phyloP scores from a whole-genome alignment of 352 stramenopile genomes.

The Pythium utonaiense region DNA sequence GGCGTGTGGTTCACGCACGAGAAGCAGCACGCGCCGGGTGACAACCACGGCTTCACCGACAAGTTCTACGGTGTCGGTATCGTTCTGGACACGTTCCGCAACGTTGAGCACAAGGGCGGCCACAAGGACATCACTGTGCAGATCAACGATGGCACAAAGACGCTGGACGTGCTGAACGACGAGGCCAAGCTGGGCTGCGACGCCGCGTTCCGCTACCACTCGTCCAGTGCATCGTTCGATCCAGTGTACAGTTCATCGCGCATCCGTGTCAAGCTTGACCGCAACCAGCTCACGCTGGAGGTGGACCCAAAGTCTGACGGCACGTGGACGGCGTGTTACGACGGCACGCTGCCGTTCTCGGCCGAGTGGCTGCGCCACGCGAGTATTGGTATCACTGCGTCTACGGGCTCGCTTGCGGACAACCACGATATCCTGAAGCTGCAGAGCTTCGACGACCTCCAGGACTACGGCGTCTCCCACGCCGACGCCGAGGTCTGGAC shows the following conservation, averaged over 20 bases:
- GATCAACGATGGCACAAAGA: conserved; percentile 76
- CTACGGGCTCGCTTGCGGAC: conserved; percentile 72
- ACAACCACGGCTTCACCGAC: conserved; percentile 76
- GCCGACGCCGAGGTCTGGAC: conserved; percentile 70
- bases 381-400: conserved; percentile 69
- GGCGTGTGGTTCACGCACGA: conserved; percentile 73
- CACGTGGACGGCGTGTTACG: conserved; percentile 64
- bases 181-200: conserved; percentile 74
- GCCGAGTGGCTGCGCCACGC: conserved; percentile 61
- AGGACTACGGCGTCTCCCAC: conserved; percentile 49
- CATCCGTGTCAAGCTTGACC: conserved; percentile 58
- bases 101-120: conserved; percentile 68
- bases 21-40: conserved; percentile 41
- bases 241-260: conserved; percentile 68
- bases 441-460: conserved; percentile 52
- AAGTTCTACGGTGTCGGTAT: conserved; percentile 72
- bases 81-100: conserved; percentile 76
- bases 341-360: conserved; percentile 56
- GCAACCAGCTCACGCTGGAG: conserved; percentile 50
- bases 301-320: conserved; percentile 57
- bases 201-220: conserved; percentile 74
- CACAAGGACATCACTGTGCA: conserved; percentile 83
- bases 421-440: conserved; percentile 82
- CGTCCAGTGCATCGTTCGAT: conserved; percentile 63
- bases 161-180: conserved; percentile 60